Evolutionary conservation across 768 basidiomycete species (phyloP), one percentile per base, ranked within the genome.

Genomic region (Xerocomus brunneocitrinus): DNA sequence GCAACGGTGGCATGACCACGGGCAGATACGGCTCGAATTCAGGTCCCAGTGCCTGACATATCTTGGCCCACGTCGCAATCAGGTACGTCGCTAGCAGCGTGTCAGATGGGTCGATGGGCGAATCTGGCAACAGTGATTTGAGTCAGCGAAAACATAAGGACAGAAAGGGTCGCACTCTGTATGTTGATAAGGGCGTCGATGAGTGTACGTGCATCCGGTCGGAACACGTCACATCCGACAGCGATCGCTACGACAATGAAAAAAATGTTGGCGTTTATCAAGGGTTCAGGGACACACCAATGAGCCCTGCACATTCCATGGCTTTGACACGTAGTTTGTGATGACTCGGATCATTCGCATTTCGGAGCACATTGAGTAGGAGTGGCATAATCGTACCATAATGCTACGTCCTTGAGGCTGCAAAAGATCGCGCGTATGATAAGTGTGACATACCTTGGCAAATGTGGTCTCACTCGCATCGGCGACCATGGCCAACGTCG

Each of bases 281-380:
- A n/a, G 32, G 16, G 12, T 42, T 32, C 42, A 52, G 58, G 41
- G 24, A 68, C 81, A 16, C 38, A 91, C 91, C 91, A 55, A 91
- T 87, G 22, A 92, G 73, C 8, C 89, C 89, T 0, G 89, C 91
- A 67, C 91, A 93, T 64, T 95, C 92, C 89, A 95, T 93, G 0
- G 90, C 89, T 64, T 93, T 91, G 38, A 83, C 79, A 24, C 88
- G 75, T 47, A 94, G 62, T 63, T 84, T 85, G 25, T 77, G 74
- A 66, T 88, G 85, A 47, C 85, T 83, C 0, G 77, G 66, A 6
- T 81, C 80, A 40, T 83, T 84, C 10, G 87, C 86, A 45, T 88
- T 87, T 19, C 80, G 73, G 46, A 95, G 76, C 0, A 93, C 86
- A 51, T 82, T 84, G 56, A 94, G 65, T 22, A 93, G 67, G 4